Conservation (phyloP, 805 yeast species). For the Kodamaea restingae region DNA sequence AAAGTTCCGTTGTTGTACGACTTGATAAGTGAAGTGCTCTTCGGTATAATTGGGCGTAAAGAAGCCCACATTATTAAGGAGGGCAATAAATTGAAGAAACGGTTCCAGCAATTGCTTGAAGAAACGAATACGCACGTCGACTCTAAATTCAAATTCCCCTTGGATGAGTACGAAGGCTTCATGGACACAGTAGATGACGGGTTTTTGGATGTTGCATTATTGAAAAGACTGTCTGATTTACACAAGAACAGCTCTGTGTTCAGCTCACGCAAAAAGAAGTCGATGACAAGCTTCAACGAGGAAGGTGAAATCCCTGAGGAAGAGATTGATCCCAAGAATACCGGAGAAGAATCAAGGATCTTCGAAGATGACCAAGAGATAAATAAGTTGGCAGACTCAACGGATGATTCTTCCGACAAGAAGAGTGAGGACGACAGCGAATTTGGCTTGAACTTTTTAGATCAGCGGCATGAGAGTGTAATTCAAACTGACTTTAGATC, state of each 20-base stretch:
- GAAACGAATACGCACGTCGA: conserved; percentile 21
- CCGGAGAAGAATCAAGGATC: not conserved
- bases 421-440: conserved; percentile 27
- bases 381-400: conserved; percentile 14
- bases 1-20: conserved; percentile 70
- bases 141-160: conserved; percentile 29
- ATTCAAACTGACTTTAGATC: conserved; percentile 15
- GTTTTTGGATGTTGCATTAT: conserved; percentile 49
- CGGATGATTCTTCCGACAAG: conserved; percentile 24
- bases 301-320: not conserved
- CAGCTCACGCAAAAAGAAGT: conserved; percentile 17
- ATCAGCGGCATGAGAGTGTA: conserved; percentile 9
- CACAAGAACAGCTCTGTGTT: conserved; percentile 22
- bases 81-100: conserved; percentile 34
- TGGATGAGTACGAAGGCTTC: conserved; percentile 52
- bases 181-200: conserved; percentile 65
- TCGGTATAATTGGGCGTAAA: conserved; percentile 64
- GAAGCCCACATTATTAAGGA: conserved; percentile 48
- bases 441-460: conserved; percentile 28
- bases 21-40: conserved; percentile 62
- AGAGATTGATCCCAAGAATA: not conserved
- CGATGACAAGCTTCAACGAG: conserved; percentile 8
- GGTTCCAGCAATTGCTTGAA: conserved; percentile 22
- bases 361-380: conserved; percentile 9
- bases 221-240: conserved; percentile 42